Evolutionary conservation across 2,329 filamentous ascomycete genomes (phyloP).

Genomic region (Ophiostoma quercus): DNA sequence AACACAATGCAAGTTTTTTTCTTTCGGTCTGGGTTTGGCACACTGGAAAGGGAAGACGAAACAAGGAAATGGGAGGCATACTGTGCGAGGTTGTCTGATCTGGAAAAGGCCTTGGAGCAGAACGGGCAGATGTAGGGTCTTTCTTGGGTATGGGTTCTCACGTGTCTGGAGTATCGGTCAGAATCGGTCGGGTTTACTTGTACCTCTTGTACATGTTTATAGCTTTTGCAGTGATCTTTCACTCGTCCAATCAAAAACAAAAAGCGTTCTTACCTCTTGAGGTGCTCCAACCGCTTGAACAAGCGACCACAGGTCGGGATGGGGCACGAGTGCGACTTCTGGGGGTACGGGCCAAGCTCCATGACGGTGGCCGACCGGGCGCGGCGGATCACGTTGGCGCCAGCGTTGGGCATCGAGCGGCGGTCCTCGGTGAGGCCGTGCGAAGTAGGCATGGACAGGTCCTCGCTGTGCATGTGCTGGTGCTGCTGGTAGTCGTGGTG

Average conservation of each 20-base stretch:
- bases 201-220: neutral
- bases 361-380: conserved; percentile 93
- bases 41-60: conserved; percentile 35
- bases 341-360: conserved; percentile 92
- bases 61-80: conserved; percentile 51
- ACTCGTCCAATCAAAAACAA: conserved; percentile 19
- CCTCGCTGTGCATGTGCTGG: conserved; percentile 59
- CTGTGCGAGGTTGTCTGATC: conserved; percentile 98
- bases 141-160: conserved; percentile 98
- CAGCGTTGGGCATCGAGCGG: conserved; percentile 59
- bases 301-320: conserved; percentile 95
- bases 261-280: conserved; percentile 77
- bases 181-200: conserved; percentile 34
- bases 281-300: conserved; percentile 98
- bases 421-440: conserved; percentile 57
- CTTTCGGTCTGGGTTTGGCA: conserved; percentile 26
- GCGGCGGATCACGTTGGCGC: conserved; percentile 74
- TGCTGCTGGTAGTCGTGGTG: conserved; percentile 46
- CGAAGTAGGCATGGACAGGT: conserved; percentile 44
- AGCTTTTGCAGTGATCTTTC: conserved; percentile 14
- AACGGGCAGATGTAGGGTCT: conserved; percentile 95
- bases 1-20: conserved; percentile 28
- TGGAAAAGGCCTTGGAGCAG: conserved; percentile 97
- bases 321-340: conserved; percentile 98
- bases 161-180: conserved; percentile 62